Evolutionary conservation across 208 protist genomes (phyloP).

Genomic region (Trypanosomatidae sp.): DNA sequence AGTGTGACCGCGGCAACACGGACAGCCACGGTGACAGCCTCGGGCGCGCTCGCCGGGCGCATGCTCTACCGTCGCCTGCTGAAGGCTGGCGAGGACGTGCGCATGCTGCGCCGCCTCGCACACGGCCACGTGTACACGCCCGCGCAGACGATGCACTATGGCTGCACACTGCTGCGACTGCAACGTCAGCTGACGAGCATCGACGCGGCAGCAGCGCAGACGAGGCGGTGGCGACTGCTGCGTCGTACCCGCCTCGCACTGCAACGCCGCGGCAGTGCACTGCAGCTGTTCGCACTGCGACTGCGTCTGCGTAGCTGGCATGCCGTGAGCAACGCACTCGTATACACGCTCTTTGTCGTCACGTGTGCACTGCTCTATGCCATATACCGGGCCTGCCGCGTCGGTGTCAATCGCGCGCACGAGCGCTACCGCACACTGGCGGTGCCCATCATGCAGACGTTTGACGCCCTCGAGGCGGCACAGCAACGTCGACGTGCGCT

Average conservation of each 20-base stretch:
- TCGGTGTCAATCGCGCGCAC: conserved; percentile 58
- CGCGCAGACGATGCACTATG: conserved; percentile 31
- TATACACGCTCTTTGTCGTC: conserved; percentile 49
- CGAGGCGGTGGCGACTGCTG: conserved; percentile 17
- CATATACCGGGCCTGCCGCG: conserved; percentile 62
- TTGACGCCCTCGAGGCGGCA: conserved; percentile 55
- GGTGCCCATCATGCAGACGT: conserved; percentile 68
- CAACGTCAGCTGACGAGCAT: conserved; percentile 50
- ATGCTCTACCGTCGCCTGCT: conserved; percentile 59
- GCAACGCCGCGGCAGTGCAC: conserved; percentile 39
- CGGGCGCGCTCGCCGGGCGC: conserved; percentile 10
- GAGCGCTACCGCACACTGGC: conserved; percentile 64
- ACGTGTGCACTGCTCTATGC: conserved; percentile 61
- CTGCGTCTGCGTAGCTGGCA: conserved; percentile 40
- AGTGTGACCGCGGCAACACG: too few species aligned
- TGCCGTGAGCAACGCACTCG: conserved; percentile 59
- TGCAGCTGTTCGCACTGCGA: conserved; percentile 35
- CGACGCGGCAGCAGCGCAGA: conserved; percentile 12
- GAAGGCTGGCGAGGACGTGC: conserved; percentile 52
- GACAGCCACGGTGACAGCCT: background rate
- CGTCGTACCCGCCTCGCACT: conserved; percentile 13
- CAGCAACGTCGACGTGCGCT: conserved; percentile 28
- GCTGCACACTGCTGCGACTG: conserved; percentile 34
- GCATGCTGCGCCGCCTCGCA: conserved; percentile 51
- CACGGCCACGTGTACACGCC: conserved; percentile 34